phyloP scores from a whole-genome alignment of 2,329 filamentous ascomycete genomes.

The Ceratocystis harringtonii region DNA sequence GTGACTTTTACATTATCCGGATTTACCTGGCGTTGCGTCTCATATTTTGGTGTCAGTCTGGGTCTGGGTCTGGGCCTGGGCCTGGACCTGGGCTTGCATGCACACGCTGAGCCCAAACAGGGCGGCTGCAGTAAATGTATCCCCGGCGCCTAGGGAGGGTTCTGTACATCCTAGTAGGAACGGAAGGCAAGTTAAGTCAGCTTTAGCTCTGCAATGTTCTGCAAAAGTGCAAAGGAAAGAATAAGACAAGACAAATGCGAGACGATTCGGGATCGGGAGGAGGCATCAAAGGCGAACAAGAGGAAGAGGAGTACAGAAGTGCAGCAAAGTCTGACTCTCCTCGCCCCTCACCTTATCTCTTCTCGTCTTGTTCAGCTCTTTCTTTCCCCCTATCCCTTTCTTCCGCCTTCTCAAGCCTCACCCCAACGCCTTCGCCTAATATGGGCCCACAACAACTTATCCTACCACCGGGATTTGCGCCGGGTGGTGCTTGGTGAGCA shows the following conservation, averaged over 20 bases:
- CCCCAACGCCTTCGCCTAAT: not conserved
- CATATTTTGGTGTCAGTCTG: not conserved
- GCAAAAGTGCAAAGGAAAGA: too few species aligned
- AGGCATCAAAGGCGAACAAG: not conserved
- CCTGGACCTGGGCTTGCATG: slow-evolving; percentile 26
- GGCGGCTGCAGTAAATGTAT: slow-evolving; percentile 61
- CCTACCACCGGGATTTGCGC: not conserved
- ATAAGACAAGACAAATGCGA: not conserved
- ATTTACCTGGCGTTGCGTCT: not conserved
- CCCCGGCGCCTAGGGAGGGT: slow-evolving; percentile 51
- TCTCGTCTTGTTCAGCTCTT: too few species aligned
- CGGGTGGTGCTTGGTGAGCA: not conserved
- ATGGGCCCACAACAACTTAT: not conserved
- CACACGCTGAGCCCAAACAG: slow-evolving; percentile 40
- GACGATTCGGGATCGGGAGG: not conserved
- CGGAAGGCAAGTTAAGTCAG: not conserved
- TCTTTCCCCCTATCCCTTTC: too few species aligned
- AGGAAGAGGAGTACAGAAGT: not conserved
- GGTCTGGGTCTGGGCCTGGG: not conserved
- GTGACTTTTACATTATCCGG: not conserved
- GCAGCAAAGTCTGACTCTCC: not conserved
- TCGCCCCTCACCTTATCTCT: not conserved
- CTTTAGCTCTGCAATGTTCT: not conserved
- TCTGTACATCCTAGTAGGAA: slow-evolving; percentile 28
- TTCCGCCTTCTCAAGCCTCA: too few species aligned